phyloP scores from a whole-genome alignment of 2,329 filamentous ascomycete genomes.

The Proliferodiscus dingleyae region DNA sequence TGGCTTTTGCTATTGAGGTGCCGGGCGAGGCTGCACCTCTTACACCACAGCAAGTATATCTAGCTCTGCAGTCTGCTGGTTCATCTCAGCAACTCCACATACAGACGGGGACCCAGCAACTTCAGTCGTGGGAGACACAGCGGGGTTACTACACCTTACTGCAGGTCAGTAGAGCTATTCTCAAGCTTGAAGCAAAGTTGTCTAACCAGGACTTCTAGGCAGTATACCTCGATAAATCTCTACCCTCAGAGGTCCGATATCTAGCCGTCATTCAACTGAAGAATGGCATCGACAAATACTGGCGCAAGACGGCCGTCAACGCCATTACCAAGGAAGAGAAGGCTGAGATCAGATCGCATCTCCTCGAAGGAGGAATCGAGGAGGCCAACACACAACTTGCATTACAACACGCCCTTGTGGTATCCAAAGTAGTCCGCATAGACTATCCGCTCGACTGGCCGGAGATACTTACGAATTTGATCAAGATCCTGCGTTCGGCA shows the following conservation, averaged over 20 bases:
- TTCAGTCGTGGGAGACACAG: conserved; percentile 66
- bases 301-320: conserved; percentile 62
- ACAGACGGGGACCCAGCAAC: conserved; percentile 61
- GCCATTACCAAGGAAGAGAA: conserved; percentile 74
- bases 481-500: conserved; percentile 58
- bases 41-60: conserved; percentile 57
- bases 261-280: conserved; percentile 92
- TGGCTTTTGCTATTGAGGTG: conserved; percentile 72
- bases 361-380: conserved; percentile 71
- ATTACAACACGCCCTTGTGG: conserved; percentile 80
- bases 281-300: conserved; percentile 93
- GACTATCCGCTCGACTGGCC: conserved; percentile 89
- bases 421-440: conserved; percentile 82
- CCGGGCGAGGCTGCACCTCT: conserved; percentile 76
- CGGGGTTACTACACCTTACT: conserved; percentile 62
- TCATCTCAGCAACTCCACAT: conserved; percentile 60
- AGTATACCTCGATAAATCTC: conserved; percentile 73
- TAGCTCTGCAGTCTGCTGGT: conserved; percentile 58
- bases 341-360: conserved; percentile 64
- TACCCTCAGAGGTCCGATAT: conserved; percentile 76
- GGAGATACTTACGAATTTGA: conserved; percentile 54
- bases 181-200: not conserved
- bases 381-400: conserved; percentile 74
- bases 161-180: conserved; percentile 46
- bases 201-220: conserved; percentile 44